Conservation (phyloP, 1,284 basidiomycete genomes). For the Cystobasidium sp. region DNA sequence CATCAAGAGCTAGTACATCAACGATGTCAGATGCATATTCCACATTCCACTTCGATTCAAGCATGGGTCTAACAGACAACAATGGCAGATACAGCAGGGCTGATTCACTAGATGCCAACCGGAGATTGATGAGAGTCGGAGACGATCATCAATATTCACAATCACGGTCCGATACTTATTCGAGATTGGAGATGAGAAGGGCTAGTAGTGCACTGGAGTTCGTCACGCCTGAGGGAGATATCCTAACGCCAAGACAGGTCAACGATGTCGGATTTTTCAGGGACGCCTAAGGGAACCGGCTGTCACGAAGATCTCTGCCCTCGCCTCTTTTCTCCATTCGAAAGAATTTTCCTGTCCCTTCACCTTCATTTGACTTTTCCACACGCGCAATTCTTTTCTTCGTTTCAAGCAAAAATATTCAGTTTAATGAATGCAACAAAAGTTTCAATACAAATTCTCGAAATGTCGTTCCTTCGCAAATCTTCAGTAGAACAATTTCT, state of each 20-base stretch:
- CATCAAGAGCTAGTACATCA: conserved; percentile 9
- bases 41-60: conserved; percentile 25
- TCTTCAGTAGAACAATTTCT: too few relatives aligned
- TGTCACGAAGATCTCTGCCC: neutral
- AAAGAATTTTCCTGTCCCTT: neutral
- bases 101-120: conserved; percentile 21
- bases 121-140: neutral
- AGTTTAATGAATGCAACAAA: too few relatives aligned
- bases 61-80: neutral
- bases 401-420: too few relatives aligned
- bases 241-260: conserved; percentile 36
- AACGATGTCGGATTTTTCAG: conserved; percentile 40
- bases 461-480: too few relatives aligned
- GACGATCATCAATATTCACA: neutral
- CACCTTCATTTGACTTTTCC: neutral
- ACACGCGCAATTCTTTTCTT: too few relatives aligned
- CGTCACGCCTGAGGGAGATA: conserved; percentile 26
- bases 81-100: conserved; percentile 13
- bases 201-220: conserved; percentile 16
- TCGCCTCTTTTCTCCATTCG: neutral
- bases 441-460: too few relatives aligned
- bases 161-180: neutral
- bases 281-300: neutral
- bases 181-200: neutral
- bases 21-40: conserved; percentile 30